Evolutionary conservation across 2,329 filamentous ascomycete species (phyloP).

Genomic region (Pyricularia grisea): DNA sequence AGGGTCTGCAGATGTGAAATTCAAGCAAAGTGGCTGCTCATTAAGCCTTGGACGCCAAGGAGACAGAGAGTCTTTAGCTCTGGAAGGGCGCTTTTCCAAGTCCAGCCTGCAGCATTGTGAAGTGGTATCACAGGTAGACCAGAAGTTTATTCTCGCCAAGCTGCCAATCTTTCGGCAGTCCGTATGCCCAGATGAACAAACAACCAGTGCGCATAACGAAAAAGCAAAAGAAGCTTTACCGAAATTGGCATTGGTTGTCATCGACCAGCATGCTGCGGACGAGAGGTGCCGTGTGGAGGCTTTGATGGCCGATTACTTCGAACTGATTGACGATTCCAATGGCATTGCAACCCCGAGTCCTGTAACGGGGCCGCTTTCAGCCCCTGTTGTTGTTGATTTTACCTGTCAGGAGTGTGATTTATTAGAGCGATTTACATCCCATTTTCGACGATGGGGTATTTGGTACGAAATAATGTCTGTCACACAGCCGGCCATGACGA

Average conservation of each 20-base stretch:
- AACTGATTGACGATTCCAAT: background rate
- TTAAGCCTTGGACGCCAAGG: background rate
- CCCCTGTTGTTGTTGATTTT: slow-evolving; percentile 56
- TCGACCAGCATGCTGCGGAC: slow-evolving; percentile 94
- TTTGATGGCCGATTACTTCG: slow-evolving; percentile 50
- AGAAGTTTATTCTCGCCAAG: slow-evolving; percentile 75
- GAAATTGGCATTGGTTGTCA: slow-evolving; percentile 50
- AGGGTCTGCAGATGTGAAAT: background rate
- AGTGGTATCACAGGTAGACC: slow-evolving; percentile 76
- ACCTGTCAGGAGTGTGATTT: slow-evolving; percentile 48
- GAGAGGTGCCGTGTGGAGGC: slow-evolving; percentile 74
- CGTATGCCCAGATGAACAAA: background rate
- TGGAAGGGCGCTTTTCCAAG: slow-evolving; percentile 49
- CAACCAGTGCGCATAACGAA: background rate
- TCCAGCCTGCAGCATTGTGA: slow-evolving; percentile 46
- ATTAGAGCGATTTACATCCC: slow-evolving; percentile 39
- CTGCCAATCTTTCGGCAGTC: slow-evolving; percentile 22
- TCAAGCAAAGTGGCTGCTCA: background rate
- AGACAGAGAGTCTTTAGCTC: slow-evolving; percentile 10
- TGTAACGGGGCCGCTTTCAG: slow-evolving; percentile 30
- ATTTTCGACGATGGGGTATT: slow-evolving; percentile 71
- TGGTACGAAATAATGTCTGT: slow-evolving; percentile 34
- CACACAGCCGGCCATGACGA: background rate
- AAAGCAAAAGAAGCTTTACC: background rate
- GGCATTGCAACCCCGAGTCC: slow-evolving; percentile 10